These are phyloP conservation scores for Ricinus communis DNA, from an alignment of 345 rosid species.

Conservation along the genomic window DNA sequence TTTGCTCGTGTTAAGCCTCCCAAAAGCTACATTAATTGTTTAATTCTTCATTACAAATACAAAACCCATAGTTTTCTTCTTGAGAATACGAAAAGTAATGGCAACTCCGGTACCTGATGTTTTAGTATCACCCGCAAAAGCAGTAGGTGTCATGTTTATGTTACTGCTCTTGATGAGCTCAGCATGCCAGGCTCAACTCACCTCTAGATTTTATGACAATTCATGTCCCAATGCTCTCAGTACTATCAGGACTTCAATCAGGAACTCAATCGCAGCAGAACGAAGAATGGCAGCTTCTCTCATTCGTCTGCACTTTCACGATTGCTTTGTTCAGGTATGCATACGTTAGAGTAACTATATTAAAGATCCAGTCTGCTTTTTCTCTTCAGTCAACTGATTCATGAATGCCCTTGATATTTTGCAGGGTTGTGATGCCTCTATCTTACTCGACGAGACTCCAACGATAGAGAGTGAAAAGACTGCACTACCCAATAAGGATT, in stretches of 20 bases:
- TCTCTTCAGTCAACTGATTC: too few species aligned
- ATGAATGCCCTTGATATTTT: neutral
- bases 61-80: too few species aligned
- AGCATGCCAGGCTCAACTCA: slow-evolving; percentile 7
- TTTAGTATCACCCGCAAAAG: neutral
- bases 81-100: too few species aligned
- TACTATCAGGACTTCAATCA: slow-evolving; percentile 6
- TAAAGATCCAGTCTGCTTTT: too few species aligned
- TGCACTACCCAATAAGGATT: neutral
- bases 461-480: slow-evolving; percentile 13
- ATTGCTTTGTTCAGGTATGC: slow-evolving; percentile 18
- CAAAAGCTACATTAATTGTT: too few species aligned
- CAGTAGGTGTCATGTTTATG: neutral
- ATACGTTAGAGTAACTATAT: too few species aligned
- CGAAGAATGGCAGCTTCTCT: slow-evolving; percentile 21
- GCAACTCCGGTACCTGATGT: too few species aligned
- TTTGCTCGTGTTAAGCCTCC: too few species aligned
- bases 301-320: slow-evolving; percentile 13
- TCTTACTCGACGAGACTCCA: slow-evolving; percentile 15
- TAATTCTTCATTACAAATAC: too few species aligned
- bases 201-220: neutral
- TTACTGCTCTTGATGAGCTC: slow-evolving; percentile 1
- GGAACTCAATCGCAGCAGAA: slow-evolving; percentile 7
- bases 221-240: slow-evolving; percentile 16
- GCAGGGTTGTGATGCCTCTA: slow-evolving; percentile 27